Evolutionary conservation across 257 asterid genomes (phyloP).

Genomic region (Oldenlandia corymbosa): DNA sequence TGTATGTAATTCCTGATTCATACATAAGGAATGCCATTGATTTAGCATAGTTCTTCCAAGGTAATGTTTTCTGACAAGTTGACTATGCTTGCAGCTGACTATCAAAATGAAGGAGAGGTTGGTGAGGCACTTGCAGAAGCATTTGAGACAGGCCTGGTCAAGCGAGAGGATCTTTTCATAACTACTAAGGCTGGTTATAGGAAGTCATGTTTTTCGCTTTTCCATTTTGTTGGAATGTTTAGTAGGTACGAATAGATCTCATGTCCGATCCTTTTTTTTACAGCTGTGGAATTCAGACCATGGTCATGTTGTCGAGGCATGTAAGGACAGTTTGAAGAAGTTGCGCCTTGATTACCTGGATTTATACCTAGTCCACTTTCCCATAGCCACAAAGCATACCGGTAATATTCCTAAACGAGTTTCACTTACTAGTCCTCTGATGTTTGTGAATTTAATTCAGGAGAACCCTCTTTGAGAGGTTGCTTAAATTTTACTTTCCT

Average conservation of each 20-base stretch:
- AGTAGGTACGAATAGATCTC: not conserved
- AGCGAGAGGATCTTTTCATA: slow-evolving; percentile 58
- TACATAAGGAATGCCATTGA: not conserved
- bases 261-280: slow-evolving; percentile 1
- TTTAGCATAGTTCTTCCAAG: not conserved
- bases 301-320: slow-evolving; percentile 62
- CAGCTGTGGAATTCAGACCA: slow-evolving; percentile 77
- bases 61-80: not conserved
- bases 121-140: slow-evolving; percentile 64
- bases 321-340: slow-evolving; percentile 58
- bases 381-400: slow-evolving; percentile 63
- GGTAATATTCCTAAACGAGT: slow-evolving; percentile 23
- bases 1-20: not conserved
- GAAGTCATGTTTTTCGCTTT: not conserved
- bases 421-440: not conserved
- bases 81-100: slow-evolving; percentile 44
- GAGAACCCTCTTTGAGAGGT: not conserved
- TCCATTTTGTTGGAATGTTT: not conserved
- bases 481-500: too few species aligned
- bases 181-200: slow-evolving; percentile 49
- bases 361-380: slow-evolving; percentile 60
- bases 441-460: too few species aligned
- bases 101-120: slow-evolving; percentile 59
- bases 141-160: slow-evolving; percentile 42
- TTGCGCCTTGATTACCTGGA: slow-evolving; percentile 52